Conservation (phyloP, 768 basidiomycete genomes). For the Cystobasidium onofrii region DNA sequence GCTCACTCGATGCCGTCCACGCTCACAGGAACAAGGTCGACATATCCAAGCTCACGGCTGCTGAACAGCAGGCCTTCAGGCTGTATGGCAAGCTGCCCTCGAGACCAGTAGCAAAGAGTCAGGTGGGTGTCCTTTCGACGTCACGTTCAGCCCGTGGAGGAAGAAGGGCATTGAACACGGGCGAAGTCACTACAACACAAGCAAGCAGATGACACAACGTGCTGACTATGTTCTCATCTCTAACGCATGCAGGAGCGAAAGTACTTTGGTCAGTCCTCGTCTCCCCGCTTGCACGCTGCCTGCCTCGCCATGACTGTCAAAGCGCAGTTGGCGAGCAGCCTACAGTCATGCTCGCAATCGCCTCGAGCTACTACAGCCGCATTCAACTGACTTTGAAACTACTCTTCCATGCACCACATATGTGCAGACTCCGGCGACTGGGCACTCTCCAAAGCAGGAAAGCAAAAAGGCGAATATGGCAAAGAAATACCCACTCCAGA, state of each 20-base stretch:
- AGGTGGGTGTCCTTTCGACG: slow-evolving; percentile 52
- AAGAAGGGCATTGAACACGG: too few relatives aligned
- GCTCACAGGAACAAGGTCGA: slow-evolving; percentile 74
- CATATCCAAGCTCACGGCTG: slow-evolving; percentile 71
- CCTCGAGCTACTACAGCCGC: background rate
- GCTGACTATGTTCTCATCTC: too few relatives aligned
- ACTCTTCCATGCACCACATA: background rate
- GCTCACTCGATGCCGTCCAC: too few relatives aligned
- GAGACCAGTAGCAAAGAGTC: slow-evolving; percentile 82
- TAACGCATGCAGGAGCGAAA: slow-evolving; percentile 69
- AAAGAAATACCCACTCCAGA: slow-evolving; percentile 98
- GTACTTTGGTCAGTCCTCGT: slow-evolving; percentile 70
- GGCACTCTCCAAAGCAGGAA: slow-evolving; percentile 84
- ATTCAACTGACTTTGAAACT: background rate
- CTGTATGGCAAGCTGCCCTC: slow-evolving; percentile 88
- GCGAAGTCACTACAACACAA: too few relatives aligned
- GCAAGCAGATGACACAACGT: too few relatives aligned
- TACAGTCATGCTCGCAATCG: too few relatives aligned
- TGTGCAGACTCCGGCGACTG: slow-evolving; percentile 71
- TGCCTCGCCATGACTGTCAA: background rate
- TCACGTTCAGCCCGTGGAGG: background rate
- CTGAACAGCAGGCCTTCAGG: slow-evolving; percentile 86
- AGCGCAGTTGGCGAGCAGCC: background rate
- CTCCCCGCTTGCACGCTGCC: background rate
- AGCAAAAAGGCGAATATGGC: slow-evolving; percentile 73